phyloP scores from a whole-genome alignment of 208 protist species.

The Trypanosomatidae sp. region DNA sequence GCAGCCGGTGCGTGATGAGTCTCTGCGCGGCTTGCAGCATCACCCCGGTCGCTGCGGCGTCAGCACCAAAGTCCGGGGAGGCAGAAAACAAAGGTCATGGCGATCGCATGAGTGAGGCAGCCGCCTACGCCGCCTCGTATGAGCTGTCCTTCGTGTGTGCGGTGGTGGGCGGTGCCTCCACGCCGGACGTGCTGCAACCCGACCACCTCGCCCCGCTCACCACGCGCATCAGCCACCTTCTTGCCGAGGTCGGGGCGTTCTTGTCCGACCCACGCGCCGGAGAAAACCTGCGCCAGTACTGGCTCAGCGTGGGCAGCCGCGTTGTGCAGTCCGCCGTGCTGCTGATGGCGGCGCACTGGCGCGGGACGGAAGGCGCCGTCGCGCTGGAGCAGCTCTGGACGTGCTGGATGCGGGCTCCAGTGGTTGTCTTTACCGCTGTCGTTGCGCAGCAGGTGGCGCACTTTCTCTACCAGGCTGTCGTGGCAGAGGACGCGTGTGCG shows the following conservation, averaged over 20 bases:
- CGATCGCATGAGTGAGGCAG: constrained; percentile 14
- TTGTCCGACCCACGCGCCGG: constrained; percentile 12
- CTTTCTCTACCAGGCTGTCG: constrained; percentile 21
- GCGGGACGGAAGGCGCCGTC: constrained; percentile 5
- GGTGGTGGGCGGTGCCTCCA: constrained; percentile 15
- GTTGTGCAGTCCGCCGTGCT: constrained; percentile 15
- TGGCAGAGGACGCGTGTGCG: too few species aligned
- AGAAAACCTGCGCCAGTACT: constrained; percentile 16
- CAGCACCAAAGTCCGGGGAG: background rate
- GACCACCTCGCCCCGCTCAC: constrained; percentile 14
- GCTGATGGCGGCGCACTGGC: constrained; percentile 27
- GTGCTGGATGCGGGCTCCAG: constrained; percentile 23
- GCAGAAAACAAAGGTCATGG: background rate
- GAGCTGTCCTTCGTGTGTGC: constrained; percentile 24
- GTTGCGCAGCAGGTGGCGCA: constrained; percentile 12
- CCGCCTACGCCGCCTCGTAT: constrained; percentile 30
- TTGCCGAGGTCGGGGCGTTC: constrained; percentile 14
- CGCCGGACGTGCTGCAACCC: constrained; percentile 9
- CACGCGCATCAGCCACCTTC: constrained; percentile 9
- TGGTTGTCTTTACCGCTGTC: constrained; percentile 11
- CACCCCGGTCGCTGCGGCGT: background rate
- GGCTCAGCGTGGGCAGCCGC: constrained; percentile 17
- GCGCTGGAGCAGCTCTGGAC: constrained; percentile 31
- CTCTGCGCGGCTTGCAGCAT: constrained; percentile 24
- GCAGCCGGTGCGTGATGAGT: constrained; percentile 12